A percentile compares a stretch with the other conserved stretches of the same genome.
Conservation (phyloP, 768 basidiomycete species). For the Leccinum disarticulatum region DNA sequence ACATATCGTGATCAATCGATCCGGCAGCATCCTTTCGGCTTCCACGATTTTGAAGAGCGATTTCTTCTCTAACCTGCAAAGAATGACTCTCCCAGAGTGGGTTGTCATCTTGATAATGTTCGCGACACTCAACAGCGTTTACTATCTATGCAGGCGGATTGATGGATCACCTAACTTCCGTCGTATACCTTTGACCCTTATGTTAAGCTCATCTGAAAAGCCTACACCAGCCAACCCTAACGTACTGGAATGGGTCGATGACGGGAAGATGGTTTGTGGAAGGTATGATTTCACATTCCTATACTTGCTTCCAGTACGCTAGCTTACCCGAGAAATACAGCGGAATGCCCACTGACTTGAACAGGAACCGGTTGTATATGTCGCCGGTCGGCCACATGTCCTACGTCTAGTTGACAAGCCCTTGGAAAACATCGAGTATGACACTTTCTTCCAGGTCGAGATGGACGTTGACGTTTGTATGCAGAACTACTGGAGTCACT, state of each 20-base stretch:
- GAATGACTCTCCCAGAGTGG: constrained; percentile 93
- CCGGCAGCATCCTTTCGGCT: constrained; percentile 84
- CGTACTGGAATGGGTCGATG: constrained; percentile 37
- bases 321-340: constrained; percentile 38
- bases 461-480: not conserved
- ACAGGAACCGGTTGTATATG: constrained; percentile 91
- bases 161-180: constrained; percentile 96
- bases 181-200: constrained; percentile 64
- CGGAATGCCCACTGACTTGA: constrained; percentile 80
- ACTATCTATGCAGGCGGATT: constrained; percentile 56
- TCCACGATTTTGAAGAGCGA: constrained; percentile 95
- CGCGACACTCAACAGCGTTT: constrained; percentile 2
- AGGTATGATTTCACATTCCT: constrained; percentile 45
- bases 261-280: constrained; percentile 72
- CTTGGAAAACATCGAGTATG: constrained; percentile 92
- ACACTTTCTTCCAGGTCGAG: not conserved
- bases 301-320: constrained; percentile 15
- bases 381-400: constrained; percentile 86
- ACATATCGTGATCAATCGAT: constrained; percentile 78
- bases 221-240: constrained; percentile 32
- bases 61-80: constrained; percentile 92
- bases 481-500: constrained; percentile 89
- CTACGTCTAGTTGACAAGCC: constrained; percentile 85
- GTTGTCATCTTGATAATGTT: constrained; percentile 21
- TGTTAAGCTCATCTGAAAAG: constrained; percentile 24